Evolutionary conservation across 768 basidiomycete species (phyloP), one percentile per base, ranked within the genome.

Genomic region (Imleria badia): DNA sequence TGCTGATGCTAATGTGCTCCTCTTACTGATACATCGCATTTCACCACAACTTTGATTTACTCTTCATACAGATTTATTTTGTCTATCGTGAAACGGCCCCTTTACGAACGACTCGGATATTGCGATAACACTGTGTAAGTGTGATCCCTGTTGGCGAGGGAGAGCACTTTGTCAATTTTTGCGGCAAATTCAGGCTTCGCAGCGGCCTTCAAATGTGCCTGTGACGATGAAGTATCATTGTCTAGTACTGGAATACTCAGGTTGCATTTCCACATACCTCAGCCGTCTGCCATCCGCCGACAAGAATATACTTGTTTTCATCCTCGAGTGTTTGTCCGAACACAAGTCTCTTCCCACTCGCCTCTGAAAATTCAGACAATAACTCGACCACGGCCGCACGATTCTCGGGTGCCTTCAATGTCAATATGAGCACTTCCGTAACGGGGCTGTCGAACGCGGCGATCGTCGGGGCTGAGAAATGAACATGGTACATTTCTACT

Each of bases 351-450:
- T 60, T 44, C 30, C 30, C 33, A 19, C n/a, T 62, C 3, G 17
- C 47, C 5, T 66, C 58, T 0, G 60, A 60, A 23, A 62, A 7
- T 49, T 46, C 34, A 23, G 54, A 23, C 43, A 67, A 31, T 14
- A 61, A 49, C 0, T 57, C 51, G 13, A 55, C 54, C 2, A 65
- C 55, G 15, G 49, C 8, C 3, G 38, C 55, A 7, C 67, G 69
- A 35, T 69, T 52, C 48, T 59, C 67, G 2, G 62, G 53, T 9
- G 49, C 40, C n/a, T 71, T 69, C 45, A 69, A 42, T 2, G 60
- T 55, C 31, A 60, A 9, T 19, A 66, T 13, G 26, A 42, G 5
- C 11, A 69, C 52, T 17, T 60, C 52, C 2, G 68, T 70, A 17
- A 70, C 56, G 19, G 68, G 68, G 12, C 45, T 44, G 4, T 60